Conservation (phyloP, 2,329 filamentous ascomycete species). For the Alternaria gansuensis region DNA sequence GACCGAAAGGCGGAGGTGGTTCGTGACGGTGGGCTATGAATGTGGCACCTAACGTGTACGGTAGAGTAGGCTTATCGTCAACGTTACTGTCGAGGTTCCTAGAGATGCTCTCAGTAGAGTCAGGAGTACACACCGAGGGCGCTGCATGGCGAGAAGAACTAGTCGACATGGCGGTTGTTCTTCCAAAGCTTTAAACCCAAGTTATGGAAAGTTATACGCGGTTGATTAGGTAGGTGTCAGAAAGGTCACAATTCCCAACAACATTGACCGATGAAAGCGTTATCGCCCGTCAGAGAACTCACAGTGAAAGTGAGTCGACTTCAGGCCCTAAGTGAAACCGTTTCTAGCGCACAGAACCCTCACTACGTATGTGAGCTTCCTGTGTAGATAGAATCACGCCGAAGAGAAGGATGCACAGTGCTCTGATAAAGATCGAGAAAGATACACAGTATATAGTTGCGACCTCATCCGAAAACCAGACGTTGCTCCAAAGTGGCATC, state of each 20-base stretch:
- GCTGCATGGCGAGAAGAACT: not conserved
- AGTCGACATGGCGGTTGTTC: not conserved
- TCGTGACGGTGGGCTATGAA: constrained; percentile 11
- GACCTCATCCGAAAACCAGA: constrained; percentile 7
- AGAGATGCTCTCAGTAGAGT: not conserved
- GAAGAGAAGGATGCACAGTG: not conserved
- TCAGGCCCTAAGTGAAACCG: not conserved
- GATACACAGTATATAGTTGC: not conserved
- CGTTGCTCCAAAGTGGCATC: constrained; percentile 13
- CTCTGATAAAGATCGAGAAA: not conserved
- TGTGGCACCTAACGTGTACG: constrained; percentile 8
- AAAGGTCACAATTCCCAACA: not conserved
- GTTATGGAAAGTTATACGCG: not conserved
- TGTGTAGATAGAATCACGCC: not conserved
- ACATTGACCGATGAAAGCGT: not conserved
- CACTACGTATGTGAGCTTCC: not conserved
- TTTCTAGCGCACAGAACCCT: not conserved
- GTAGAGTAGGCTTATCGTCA: constrained; percentile 8
- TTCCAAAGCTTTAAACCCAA: not conserved
- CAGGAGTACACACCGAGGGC: not conserved
- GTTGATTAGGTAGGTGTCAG: not conserved
- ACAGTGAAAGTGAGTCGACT: not conserved
- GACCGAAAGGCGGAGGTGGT: constrained; percentile 13
- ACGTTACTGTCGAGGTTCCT: not conserved
- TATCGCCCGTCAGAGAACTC: not conserved